Evolutionary conservation across 2,329 filamentous ascomycete genomes (phyloP).

Genomic region (Pyricularia grisea): DNA sequence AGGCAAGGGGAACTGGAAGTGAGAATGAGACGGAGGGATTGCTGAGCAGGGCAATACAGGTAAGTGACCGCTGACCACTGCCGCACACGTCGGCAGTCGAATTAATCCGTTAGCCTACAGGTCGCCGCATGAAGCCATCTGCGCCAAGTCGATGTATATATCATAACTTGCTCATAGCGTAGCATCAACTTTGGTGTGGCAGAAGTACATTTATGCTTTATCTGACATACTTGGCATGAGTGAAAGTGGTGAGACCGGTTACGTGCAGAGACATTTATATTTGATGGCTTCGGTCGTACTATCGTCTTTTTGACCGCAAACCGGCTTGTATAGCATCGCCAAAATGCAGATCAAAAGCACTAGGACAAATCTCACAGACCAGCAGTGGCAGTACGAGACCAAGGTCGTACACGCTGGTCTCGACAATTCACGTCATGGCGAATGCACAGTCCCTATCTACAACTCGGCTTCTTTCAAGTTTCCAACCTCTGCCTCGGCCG

Average conservation of each 20-base stretch:
- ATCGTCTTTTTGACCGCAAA: too few relatives aligned
- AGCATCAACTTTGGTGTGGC: not conserved
- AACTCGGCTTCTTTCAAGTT: not conserved
- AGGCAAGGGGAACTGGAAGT: constrained; percentile 5
- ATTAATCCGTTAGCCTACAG: not conserved
- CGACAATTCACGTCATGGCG: not conserved
- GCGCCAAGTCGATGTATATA: not conserved
- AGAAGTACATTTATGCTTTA: not conserved
- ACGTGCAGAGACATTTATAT: too few relatives aligned
- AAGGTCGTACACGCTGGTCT: not conserved
- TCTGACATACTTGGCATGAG: not conserved
- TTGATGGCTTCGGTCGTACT: too few relatives aligned
- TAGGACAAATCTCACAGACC: not conserved
- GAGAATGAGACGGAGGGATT: not conserved
- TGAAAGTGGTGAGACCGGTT: too few relatives aligned
- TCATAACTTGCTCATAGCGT: not conserved
- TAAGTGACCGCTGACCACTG: too few relatives aligned
- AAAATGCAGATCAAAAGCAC: not conserved
- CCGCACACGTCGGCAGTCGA: not conserved
- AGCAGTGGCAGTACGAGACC: not conserved
- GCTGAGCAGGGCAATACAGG: not conserved
- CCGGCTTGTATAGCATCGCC: not conserved
- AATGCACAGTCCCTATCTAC: not conserved
- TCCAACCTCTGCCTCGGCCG: not conserved
- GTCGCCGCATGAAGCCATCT: not conserved